Base-by-base conservation (phyloP, 1,284 basidiomycete species). In the Pterula multifida region DNA sequence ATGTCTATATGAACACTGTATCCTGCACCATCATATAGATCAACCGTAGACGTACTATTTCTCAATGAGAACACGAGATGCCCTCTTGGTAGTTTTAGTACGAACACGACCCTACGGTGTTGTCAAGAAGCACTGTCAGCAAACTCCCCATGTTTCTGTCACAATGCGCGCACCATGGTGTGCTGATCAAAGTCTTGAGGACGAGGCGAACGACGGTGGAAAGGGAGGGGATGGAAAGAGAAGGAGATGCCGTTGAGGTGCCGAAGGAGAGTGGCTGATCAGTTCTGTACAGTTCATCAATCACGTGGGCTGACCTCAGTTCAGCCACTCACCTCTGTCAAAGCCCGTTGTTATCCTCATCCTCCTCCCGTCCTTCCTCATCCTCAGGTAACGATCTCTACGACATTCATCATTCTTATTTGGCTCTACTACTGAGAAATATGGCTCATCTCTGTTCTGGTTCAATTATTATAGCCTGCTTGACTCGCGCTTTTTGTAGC, bases 81-180 rank as follows among this genome's bases (percentile, higher is more conserved):
- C 95, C 75, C 95, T 90, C 83, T 98, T 99, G 70, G 94, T 95
- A 61, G 95, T 99, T 79, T 99, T 99, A 64, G 95, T 99, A 67
- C 95, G 90, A 76, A 99, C 95, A 66, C 95, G 93, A 73, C 96
- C 96, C 95, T 97, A 71, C 39, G 21, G 39, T 11, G 39, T 9
- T 44, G 39, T 19, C 6, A 19, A 44, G 39, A 17, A 19, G 39
- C 28, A 32, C 6, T 19, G 32, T 35, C 42, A 21, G 22, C 42
- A 11, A 45, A 45, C 19, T 12, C 42, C 11, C 13, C 15, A 11
- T 15, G 11, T 9, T 17, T 21, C 15, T 12, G 22, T 21, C 11
- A 45, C 22, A 45, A 45, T 11, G 42, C n/a, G n/a, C 26, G 17
- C 19, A 42, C 39, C 39, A 42, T 42, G 17, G 4, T 42, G 39